A percentile compares a stretch with the other conserved stretches of the same genome.
Conservation (phyloP, 805 yeast genomes). For the Teunomyces cretensis region DNA sequence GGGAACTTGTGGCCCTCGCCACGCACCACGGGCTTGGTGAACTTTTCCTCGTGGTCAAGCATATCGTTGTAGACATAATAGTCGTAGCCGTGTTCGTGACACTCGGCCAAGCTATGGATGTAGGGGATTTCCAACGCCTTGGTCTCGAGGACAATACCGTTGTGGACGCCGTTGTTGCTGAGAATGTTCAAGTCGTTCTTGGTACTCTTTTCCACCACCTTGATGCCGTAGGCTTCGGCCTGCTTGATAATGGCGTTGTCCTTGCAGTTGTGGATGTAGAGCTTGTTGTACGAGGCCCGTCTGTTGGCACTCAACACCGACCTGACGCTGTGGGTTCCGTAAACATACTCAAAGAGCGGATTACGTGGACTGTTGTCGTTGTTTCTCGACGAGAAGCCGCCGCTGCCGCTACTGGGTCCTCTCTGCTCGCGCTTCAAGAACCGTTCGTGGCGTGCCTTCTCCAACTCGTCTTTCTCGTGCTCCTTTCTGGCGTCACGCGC, state of each 20-base stretch:
- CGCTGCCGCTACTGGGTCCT: not conserved
- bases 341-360: conserved; percentile 55
- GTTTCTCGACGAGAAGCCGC: not conserved
- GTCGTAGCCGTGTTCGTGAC: conserved; percentile 16
- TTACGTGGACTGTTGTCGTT: not conserved
- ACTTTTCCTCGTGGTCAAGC: conserved; percentile 11
- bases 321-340: conserved; percentile 71
- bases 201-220: conserved; percentile 32
- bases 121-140: conserved; percentile 45
- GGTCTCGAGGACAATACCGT: conserved; percentile 74
- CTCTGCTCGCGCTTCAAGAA: not conserved
- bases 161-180: conserved; percentile 72
- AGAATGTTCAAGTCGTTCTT: conserved; percentile 59
- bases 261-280: conserved; percentile 48
- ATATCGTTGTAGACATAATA: conserved; percentile 17
- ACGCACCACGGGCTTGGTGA: conserved; percentile 12
- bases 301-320: conserved; percentile 63
- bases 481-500: conserved; percentile 24
- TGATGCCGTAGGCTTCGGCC: conserved; percentile 43
- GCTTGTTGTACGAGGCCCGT: conserved; percentile 51
- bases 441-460: conserved; percentile 5
- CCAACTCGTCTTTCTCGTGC: conserved; percentile 15
- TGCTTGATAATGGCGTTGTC: conserved; percentile 44
- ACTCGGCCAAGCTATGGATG: conserved; percentile 22
- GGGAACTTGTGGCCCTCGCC: conserved; percentile 42